Evolutionary conservation across 176 grass and related monocot genomes (phyloP), one percentile per base, ranked within the genome.

Genomic region (Dendrocalamus sinicus): DNA sequence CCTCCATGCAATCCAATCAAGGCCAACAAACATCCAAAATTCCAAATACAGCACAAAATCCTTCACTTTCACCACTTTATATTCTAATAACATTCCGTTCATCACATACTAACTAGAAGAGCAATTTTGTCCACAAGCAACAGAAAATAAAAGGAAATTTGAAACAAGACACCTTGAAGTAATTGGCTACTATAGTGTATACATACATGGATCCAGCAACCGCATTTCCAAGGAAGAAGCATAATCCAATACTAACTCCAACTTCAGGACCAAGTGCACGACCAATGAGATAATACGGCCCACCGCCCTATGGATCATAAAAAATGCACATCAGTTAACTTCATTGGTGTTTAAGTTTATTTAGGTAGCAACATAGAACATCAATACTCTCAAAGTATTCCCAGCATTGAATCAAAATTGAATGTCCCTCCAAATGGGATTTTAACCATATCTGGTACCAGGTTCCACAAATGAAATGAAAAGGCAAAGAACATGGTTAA

Each of bases 181-280:
- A 67, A 4, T 86, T 81, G 50, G 39, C 37, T 80, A 35, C 69
- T 54, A 51, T 75, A 61, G 69, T 39, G 24, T 67, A 87, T 79
- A 88, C 91, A 88, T 89, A 99, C 96, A 99, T 93, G 75, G 96
- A 67, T 89, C 96, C 96, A 89, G 96, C 96, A 74, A 99, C 93
- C 28, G 96, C 96, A 86, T 99, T 99, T 77, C 96, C 96, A 71
- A 99, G 93, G 81, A 96, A 99, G 82, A 99, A 99, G 85, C 96
- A 99, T 72, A 99, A 88, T 84, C 96, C 96, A 70, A 99, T 99
- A 91, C 96, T 99, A 79, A 99, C 96, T 94, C 96, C 96, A 90
- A 99, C 96, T 96, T 99, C 96, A 86, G 96, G 96, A 72, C 96
- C 96, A 73, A 99, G 91, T 67, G 96, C 93, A 46, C 96, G 90